These are phyloP conservation scores for Neurospora sp. DNA, from an alignment of 495 filamentous ascomycete species.

Conservation along the genomic window DNA sequence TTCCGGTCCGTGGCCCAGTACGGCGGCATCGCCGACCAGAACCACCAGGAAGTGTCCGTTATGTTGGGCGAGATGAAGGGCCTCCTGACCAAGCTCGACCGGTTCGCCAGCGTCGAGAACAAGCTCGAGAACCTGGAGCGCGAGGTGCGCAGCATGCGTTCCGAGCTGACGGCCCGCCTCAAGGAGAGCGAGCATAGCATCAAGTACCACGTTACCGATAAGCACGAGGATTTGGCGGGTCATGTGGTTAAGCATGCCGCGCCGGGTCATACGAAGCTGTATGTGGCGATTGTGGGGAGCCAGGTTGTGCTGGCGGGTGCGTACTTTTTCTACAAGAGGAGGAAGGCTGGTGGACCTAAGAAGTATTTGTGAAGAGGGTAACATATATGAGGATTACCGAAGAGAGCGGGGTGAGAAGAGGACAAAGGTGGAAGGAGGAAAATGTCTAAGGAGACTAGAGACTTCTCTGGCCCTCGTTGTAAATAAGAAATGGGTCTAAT, in stretches of 20 bases:
- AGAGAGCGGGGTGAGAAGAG: not conserved
- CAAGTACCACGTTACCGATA: constrained; percentile 60
- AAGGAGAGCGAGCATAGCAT: constrained; percentile 68
- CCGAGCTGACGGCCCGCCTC: constrained; percentile 33
- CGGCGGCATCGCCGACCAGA: constrained; percentile 41
- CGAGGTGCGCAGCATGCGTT: constrained; percentile 49
- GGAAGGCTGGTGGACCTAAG: constrained; percentile 64
- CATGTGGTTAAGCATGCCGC: constrained; percentile 43
- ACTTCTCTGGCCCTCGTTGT: not conserved
- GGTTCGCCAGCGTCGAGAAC: constrained; percentile 27
- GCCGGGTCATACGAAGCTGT: constrained; percentile 61
- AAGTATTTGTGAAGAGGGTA: constrained; percentile 62
- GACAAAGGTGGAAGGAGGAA: not conserved
- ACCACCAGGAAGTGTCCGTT: constrained; percentile 44
- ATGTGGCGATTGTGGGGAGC: constrained; percentile 64
- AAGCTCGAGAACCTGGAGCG: constrained; percentile 54
- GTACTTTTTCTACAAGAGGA: constrained; percentile 76
- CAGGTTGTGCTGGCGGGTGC: constrained; percentile 58
- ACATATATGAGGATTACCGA: too few relatives aligned
- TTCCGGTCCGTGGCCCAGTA: constrained; percentile 50
- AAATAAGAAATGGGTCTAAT: constrained; percentile 8
- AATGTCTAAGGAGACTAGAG: not conserved
- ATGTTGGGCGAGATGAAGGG: constrained; percentile 31
- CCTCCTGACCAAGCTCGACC: constrained; percentile 29
- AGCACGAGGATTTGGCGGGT: constrained; percentile 57